A percentile compares a stretch with the other conserved stretches of the same genome.
phyloP scores from a whole-genome alignment of 2,329 filamentous ascomycete species.

The Phoma herbarum region DNA sequence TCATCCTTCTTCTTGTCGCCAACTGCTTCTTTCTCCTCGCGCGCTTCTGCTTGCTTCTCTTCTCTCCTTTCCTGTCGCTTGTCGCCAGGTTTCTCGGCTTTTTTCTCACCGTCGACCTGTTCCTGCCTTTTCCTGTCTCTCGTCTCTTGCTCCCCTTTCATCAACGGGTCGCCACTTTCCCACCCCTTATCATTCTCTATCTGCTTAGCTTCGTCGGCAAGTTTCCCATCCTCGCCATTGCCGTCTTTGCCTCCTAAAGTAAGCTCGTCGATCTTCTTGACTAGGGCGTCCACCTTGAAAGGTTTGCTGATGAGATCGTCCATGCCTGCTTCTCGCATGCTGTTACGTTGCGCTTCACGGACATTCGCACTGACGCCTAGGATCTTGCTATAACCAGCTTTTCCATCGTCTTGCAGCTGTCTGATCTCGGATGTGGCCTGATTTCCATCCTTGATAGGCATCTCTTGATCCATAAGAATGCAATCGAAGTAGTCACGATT shows the following conservation, averaged over 20 bases:
- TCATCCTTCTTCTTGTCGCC: background rate
- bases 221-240: conserved; percentile 6
- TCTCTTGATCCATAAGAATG: conserved; percentile 57
- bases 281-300: conserved; percentile 49
- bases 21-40: background rate
- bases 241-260: conserved; percentile 22
- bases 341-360: conserved; percentile 44
- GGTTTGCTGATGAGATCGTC: conserved; percentile 53
- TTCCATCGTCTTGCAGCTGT: conserved; percentile 46
- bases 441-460: conserved; percentile 56
- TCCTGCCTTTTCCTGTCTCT: background rate
- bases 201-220: background rate
- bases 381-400: conserved; percentile 46
- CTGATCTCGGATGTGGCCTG: conserved; percentile 53
- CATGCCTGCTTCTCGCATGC: conserved; percentile 50
- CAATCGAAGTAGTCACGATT: conserved; percentile 50
- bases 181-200: background rate
- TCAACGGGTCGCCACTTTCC: background rate
- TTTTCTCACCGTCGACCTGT: background rate
- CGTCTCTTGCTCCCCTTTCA: conserved; percentile 4
- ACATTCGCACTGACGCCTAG: conserved; percentile 54
- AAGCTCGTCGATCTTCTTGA: conserved; percentile 40
- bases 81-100: background rate
- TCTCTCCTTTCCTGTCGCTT: conserved; percentile 4
- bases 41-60: background rate